Evolutionary conservation across 306 rosid genomes (phyloP).

Genomic region (Ormosia semicastrata): DNA sequence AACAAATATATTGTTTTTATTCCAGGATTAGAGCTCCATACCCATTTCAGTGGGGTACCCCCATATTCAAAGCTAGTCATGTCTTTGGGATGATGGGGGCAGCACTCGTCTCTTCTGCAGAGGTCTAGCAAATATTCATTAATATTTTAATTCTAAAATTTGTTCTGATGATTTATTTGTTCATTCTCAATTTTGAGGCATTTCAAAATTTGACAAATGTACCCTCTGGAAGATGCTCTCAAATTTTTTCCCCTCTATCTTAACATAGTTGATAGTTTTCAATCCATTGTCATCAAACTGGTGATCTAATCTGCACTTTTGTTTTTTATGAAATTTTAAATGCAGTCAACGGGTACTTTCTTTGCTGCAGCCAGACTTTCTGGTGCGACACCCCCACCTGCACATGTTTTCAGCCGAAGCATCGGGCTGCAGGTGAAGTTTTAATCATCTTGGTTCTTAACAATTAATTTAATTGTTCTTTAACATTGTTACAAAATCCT

Average conservation of each 20-base stretch:
- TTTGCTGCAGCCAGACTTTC: conserved; percentile 93
- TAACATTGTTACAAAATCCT: neutral
- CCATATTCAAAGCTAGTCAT: conserved; percentile 91
- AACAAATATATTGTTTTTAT: neutral
- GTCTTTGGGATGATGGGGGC: conserved; percentile 98
- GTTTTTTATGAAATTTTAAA: conserved; percentile 15
- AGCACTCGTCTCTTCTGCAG: conserved; percentile 84
- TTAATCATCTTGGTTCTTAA: neutral
- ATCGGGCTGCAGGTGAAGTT: conserved; percentile 76
- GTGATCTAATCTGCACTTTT: neutral
- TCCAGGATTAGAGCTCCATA: conserved; percentile 81
- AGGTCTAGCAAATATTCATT: conserved; percentile 51
- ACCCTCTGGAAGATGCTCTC: neutral
- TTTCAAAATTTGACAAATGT: neutral
- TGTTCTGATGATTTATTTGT: neutral
- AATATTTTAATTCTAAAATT: neutral
- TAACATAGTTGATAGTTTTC: conserved; percentile 1
- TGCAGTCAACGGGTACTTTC: conserved; percentile 86
- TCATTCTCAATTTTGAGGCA: neutral
- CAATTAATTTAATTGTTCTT: conserved; percentile 2
- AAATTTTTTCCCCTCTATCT: neutral
- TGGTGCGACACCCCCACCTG: conserved; percentile 98
- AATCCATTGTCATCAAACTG: neutral
- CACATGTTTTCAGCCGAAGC: conserved; percentile 76
- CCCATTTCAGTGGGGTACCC: conserved; percentile 97